These are phyloP conservation scores for Pholiota molesta DNA, from an alignment of 768 basidiomycete species.

Conservation along the genomic window DNA sequence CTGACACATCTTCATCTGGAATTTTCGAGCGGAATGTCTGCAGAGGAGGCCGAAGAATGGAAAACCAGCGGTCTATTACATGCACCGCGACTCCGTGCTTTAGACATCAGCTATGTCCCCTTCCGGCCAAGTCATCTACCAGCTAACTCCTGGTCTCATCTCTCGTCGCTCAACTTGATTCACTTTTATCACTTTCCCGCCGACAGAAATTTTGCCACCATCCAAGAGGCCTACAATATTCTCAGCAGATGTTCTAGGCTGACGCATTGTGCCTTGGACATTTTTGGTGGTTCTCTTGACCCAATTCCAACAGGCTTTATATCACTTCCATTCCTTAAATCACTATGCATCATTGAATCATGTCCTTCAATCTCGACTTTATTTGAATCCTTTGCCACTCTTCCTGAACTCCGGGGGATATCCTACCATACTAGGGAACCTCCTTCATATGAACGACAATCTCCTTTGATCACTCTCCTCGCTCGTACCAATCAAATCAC, in stretches of 20 bases:
- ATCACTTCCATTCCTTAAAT: slow-evolving; percentile 14
- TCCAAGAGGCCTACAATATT: slow-evolving; percentile 9
- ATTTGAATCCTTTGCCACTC: slow-evolving; percentile 8
- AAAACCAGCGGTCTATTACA: no score
- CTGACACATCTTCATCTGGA: no score
- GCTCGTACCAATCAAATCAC: not conserved
- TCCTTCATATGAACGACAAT: slow-evolving; percentile 12
- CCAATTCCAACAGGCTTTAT: slow-evolving; percentile 3
- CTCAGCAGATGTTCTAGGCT: slow-evolving; percentile 10
- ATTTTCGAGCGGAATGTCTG: no score
- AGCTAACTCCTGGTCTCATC: no score
- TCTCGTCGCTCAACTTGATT: slow-evolving; percentile 8
- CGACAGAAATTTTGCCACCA: no score
- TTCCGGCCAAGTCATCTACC: no score
- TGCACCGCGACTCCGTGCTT: no score
- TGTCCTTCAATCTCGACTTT: slow-evolving; percentile 4
- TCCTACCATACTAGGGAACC: slow-evolving; percentile 15
- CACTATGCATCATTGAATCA: slow-evolving; percentile 15
- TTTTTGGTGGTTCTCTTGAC: slow-evolving; percentile 5
- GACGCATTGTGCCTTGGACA: slow-evolving; percentile 14
- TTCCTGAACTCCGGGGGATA: slow-evolving; percentile 13
- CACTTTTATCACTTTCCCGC: not conserved
- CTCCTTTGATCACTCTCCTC: slow-evolving; percentile 16
- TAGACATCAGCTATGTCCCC: no score
- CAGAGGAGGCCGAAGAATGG: no score